Conservation (phyloP, 129 eudicot species). For the Flaveria linearis region DNA sequence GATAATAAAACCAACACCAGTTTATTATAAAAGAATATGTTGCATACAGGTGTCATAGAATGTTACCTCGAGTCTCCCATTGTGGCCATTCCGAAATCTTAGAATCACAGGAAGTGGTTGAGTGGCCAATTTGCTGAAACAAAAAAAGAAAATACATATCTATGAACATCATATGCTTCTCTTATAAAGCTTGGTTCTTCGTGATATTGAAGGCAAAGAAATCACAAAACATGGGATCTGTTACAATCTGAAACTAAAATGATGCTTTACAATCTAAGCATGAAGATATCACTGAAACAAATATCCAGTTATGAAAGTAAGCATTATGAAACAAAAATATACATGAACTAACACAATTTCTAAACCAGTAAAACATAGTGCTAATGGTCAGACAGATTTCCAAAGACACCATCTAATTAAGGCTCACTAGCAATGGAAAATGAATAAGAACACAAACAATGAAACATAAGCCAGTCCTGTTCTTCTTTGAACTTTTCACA, state of each 20-base stretch:
- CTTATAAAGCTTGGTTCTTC: neutral
- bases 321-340: neutral
- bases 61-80: slow-evolving; percentile 33
- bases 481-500: neutral
- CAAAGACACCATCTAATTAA: too few species aligned
- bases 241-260: neutral
- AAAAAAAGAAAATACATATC: neutral
- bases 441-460: too few species aligned
- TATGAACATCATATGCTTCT: slow-evolving; percentile 1
- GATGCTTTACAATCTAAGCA: neutral
- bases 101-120: slow-evolving; percentile 30
- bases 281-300: neutral
- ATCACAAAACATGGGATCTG: neutral
- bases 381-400: too few species aligned
- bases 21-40: neutral
- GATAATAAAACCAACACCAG: slow-evolving; percentile 7
- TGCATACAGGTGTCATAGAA: slow-evolving; percentile 17
- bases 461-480: neutral
- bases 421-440: too few species aligned
- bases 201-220: neutral
- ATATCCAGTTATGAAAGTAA: neutral
- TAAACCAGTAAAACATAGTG: neutral
- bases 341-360: neutral
- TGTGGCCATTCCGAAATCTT: slow-evolving; percentile 33
- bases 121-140: slow-evolving; percentile 20